Percentiles rank a stretch among this genome's conserved stretches.
phyloP scores from a whole-genome alignment of 345 rosid species.

The Nephelium lappaceum region DNA sequence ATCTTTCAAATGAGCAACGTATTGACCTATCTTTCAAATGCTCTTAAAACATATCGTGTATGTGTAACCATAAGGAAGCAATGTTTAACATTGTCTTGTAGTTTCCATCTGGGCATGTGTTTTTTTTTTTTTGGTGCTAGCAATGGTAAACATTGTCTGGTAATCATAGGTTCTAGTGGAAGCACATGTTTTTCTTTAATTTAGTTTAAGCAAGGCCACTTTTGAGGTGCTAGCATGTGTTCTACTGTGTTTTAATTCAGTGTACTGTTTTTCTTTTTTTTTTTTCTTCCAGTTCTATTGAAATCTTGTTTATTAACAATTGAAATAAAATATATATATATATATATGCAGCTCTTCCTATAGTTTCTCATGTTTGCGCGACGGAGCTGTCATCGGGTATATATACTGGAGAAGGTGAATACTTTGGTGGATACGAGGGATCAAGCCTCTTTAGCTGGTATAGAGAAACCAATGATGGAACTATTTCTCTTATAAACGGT shows the following conservation, averaged over 20 bases:
- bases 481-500: conserved; percentile 63
- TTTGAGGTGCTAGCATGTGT: background rate
- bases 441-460: conserved; percentile 92
- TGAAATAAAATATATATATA: conserved; percentile 19
- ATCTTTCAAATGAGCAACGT: background rate
- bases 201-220: background rate
- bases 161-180: background rate
- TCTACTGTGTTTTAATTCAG: background rate
- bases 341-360: conserved; percentile 68
- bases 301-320: conserved; percentile 23
- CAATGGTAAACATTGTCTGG: no score
- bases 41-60: background rate
- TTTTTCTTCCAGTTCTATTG: background rate
- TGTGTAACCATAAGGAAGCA: conserved; percentile 5
- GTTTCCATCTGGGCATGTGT: background rate
- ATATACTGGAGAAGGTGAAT: conserved; percentile 89
- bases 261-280: background rate
- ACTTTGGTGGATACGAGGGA: conserved; percentile 94
- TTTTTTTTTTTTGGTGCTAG: no score
- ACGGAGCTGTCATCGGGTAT: conserved; percentile 60
- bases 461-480: conserved; percentile 79
- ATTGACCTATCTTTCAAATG: background rate
- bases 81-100: background rate
- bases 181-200: background rate
- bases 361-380: conserved; percentile 65